Evolutionary conservation across 2,329 filamentous ascomycete species (phyloP).

Genomic region (Colletotrichum sp.): DNA sequence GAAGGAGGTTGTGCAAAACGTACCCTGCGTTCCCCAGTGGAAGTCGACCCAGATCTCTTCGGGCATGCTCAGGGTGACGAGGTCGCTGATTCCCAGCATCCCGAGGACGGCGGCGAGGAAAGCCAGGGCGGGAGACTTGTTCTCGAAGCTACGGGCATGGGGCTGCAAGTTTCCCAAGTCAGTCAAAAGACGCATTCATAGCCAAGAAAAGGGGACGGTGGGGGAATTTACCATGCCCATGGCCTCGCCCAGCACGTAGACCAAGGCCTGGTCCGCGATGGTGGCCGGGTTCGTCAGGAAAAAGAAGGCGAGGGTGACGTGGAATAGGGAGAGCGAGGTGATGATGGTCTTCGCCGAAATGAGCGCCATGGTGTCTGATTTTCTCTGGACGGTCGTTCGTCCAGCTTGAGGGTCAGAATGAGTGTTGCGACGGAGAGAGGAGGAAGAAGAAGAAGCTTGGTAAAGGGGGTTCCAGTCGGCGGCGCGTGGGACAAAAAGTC

Average conservation of each 20-base stretch:
- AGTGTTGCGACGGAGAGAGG: neutral
- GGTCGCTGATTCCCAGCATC: constrained; percentile 64
- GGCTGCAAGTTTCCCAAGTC: constrained; percentile 48
- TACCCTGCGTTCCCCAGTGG: constrained; percentile 71
- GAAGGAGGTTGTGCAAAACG: constrained; percentile 38
- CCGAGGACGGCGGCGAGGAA: constrained; percentile 74
- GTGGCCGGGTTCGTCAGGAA: constrained; percentile 76
- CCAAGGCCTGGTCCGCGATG: constrained; percentile 79
- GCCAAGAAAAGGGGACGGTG: neutral
- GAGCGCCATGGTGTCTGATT: constrained; percentile 68
- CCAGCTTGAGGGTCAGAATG: neutral
- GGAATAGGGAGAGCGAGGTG: constrained; percentile 81
- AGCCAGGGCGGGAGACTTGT: constrained; percentile 72
- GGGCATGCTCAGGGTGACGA: constrained; percentile 70
- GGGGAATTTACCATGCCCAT: constrained; percentile 73
- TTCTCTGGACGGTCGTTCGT: neutral
- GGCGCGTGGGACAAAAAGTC: neutral
- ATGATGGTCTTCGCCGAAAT: constrained; percentile 83
- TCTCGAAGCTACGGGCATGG: constrained; percentile 69
- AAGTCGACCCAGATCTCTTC: constrained; percentile 68
- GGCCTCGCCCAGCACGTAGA: constrained; percentile 81
- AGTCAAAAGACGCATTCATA: neutral
- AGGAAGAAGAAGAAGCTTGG: neutral
- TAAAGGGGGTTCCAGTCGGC: neutral
- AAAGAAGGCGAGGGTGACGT: constrained; percentile 83